phyloP scores from a whole-genome alignment of 768 basidiomycete genomes.

The Podaxis sp. region DNA sequence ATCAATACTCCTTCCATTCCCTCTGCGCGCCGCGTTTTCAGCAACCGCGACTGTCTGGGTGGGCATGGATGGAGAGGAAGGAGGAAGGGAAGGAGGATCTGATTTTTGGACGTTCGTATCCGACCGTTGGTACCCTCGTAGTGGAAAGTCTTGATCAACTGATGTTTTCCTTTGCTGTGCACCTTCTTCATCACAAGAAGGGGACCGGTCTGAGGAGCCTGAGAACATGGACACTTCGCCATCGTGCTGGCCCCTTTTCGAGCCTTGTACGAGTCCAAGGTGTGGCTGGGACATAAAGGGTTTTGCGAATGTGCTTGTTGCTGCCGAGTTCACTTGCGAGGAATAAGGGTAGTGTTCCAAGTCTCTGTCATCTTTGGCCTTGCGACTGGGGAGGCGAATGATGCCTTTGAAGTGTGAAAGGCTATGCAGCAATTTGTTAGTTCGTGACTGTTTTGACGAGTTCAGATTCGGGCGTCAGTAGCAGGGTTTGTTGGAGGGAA shows the following conservation, averaged over 20 bases:
- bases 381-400: conserved; percentile 26
- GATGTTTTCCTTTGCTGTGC: background rate
- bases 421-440: conserved; percentile 36
- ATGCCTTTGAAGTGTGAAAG: conserved; percentile 31
- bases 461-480: background rate
- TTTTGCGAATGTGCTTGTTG: conserved; percentile 22
- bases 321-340: conserved; percentile 7
- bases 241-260: conserved; percentile 7
- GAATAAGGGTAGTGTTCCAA: conserved; percentile 17
- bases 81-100: background rate
- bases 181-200: conserved; percentile 8
- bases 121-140: conserved; percentile 3
- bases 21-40: background rate
- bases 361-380: conserved; percentile 20
- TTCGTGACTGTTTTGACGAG: conserved; percentile 18
- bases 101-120: conserved; percentile 2
- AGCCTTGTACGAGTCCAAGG: conserved; percentile 20
- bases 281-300: conserved; percentile 45
- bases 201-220: conserved; percentile 9
- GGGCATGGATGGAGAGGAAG: conserved; percentile 1
- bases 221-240: conserved; percentile 21
- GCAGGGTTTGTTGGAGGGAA: background rate
- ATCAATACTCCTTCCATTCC: background rate
- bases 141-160: conserved; percentile 2
- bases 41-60: background rate